These are phyloP conservation scores for Eutrema salsugineum DNA, from an alignment of 441 rosid species.

Conservation along the genomic window DNA sequence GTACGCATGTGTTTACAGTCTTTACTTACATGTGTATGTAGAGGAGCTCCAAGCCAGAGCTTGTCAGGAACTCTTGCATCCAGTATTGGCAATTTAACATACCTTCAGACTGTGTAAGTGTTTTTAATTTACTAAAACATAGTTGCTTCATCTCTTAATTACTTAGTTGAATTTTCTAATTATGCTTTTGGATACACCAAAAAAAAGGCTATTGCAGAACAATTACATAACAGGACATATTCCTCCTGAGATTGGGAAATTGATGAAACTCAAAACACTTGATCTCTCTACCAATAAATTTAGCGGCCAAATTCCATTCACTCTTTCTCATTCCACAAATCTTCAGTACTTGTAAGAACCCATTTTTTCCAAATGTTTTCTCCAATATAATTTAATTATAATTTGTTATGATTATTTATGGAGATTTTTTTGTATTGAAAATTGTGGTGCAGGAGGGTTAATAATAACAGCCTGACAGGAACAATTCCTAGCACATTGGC, in stretches of 20 bases:
- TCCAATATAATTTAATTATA: not conserved
- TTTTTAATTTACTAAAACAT: not conserved
- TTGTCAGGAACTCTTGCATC: conserved; percentile 83
- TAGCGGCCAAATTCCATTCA: conserved; percentile 59
- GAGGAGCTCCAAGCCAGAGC: conserved; percentile 92
- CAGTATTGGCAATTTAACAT: conserved; percentile 80
- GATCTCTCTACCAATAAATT: conserved; percentile 86
- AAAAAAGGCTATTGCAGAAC: conserved; percentile 74
- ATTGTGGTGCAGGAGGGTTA: conserved; percentile 69
- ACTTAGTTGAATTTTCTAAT: not conserved
- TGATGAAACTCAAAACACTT: conserved; percentile 72
- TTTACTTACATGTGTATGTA: conserved; percentile 35
- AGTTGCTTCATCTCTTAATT: not conserved
- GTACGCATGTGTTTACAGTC: not conserved
- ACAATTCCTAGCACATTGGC: conserved; percentile 68
- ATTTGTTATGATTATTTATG: not conserved
- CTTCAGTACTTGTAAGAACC: conserved; percentile 76
- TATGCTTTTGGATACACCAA: not conserved
- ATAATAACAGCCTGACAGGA: conserved; percentile 79
- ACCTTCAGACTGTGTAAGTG: conserved; percentile 88
- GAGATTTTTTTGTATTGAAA: conserved; percentile 6
- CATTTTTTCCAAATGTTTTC: not conserved
- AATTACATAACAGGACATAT: conserved; percentile 79
- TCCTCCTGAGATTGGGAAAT: conserved; percentile 76
- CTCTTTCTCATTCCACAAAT: conserved; percentile 44